Base-by-base conservation (phyloP, 2,329 filamentous ascomycete genomes). In the Ploettnerulaceae sp. region DNA sequence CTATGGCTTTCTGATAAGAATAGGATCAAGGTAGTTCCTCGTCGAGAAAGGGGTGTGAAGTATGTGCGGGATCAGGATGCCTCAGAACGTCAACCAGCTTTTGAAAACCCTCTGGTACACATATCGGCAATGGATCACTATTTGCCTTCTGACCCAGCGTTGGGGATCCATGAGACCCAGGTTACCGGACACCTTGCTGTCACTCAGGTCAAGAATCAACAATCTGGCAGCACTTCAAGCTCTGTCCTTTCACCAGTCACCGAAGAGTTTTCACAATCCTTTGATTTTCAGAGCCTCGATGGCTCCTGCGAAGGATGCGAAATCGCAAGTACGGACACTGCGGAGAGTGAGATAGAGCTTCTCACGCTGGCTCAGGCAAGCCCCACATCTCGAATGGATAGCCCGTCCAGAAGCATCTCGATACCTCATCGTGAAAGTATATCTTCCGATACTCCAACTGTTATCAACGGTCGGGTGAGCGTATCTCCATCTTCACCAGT, bases 381-480 rank as follows among this genome's bases (percentile, higher is more conserved):
- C 11, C 52, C 52, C 18, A 37, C 38, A 2, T 37, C 36, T 7
- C 35, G n/a, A 3, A 40, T 49, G 5, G 38, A 51, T 14, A 45
- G 24, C 33, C 29, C 29, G 7, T 20, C 48, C 21, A 38, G 28
- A 26, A 20, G 33, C 5, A 38, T 53, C 9, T 44, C 35, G 7
- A 47, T 50, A 20, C 28, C 49, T 14, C 51, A 47, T 38, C 50
- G 47, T 4, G 47, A 50, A 5, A 60, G 55, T 35, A 43, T 48
- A 18, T 47, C 47, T 20, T 61, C 57, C 20, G 45, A 55, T 48
- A 47, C 52, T 9, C 52, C 54, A 17, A 58, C 54, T 8, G 47
- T 56, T 8, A 44, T 54, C 7, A 51, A 48, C 14, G 35, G 48
- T 15, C 42, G 34, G 14, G 29, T 24, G 15, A 35, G 33, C 21